Base-by-base conservation (phyloP, 2,329 filamentous ascomycete genomes). In the Ilyonectria destructans region DNA sequence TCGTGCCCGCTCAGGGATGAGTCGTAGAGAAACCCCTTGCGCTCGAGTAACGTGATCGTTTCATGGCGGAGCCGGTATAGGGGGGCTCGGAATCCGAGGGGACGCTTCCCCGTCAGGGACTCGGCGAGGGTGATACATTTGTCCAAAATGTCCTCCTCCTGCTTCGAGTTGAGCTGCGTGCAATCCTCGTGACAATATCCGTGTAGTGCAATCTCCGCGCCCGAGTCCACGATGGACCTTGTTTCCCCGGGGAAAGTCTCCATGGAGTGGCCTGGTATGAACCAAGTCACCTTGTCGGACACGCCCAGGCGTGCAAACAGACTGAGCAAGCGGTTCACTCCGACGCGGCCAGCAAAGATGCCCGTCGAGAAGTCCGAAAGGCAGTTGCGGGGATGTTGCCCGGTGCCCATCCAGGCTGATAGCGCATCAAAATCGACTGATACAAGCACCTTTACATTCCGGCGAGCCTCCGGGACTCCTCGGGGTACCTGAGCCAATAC, bases 401-500 rank as follows among this genome's bases (percentile, higher is more conserved):
- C 77, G 86, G 86, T 87, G n/a, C 87, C 87, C 2, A 88, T 80
- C 83, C 83, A 88, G 59, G 84, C 84, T 2, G 85, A 85, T 5
- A 88, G 80, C 17, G 86, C 86, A 66, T 89, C 87, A 70, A 89
- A 88, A 74, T 89, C 86, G 33, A 83, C 75, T 19, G 67, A 67
- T 17, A 69, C 35, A 10, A 58, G 45, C 6, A 70, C 29, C 31
- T 67, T 6, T 75, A 80, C 21, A 79, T 65, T n/a, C 74, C 75
- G 17, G 79, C 45, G 58, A 33, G 48, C 56, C 19, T 49, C 56
- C 7, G 56, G 56, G 43, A 58, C 56, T 58, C 56, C 56, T 48
- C 43, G 40, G 21, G 56, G 56, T 43, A 58, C 33, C 56, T 58
- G 43, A 35, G 56, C 56, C 35, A 58, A 19, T 31, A 45, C 43